Conservation (phyloP, 495 filamentous ascomycete genomes). For the Parmelia sp. region DNA sequence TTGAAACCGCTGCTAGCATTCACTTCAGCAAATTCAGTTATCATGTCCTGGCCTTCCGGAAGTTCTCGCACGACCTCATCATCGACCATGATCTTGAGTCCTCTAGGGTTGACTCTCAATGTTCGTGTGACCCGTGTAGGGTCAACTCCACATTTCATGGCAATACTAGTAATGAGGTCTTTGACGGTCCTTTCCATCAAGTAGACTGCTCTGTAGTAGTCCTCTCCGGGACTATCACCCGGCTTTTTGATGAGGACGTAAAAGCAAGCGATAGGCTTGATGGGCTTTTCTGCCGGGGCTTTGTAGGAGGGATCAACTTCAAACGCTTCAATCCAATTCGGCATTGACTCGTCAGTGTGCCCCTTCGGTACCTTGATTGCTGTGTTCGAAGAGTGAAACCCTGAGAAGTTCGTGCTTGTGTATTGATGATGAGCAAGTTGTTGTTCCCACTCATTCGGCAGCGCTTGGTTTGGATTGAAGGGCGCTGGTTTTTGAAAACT, state of each 20-base stretch:
- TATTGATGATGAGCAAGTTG: conserved; percentile 39
- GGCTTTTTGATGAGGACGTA: conserved; percentile 63
- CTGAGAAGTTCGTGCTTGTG: conserved; percentile 29
- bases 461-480: conserved; percentile 13
- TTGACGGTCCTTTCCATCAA: conserved; percentile 65
- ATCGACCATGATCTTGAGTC: conserved; percentile 79
- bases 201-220: conserved; percentile 82
- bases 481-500: conserved; percentile 14
- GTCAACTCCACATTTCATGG: conserved; percentile 73
- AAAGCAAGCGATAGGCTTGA: conserved; percentile 83
- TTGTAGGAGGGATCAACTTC: conserved; percentile 82
- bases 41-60: conserved; percentile 87
- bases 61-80: conserved; percentile 85
- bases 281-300: conserved; percentile 63
- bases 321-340: conserved; percentile 84
- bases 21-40: conserved; percentile 50
- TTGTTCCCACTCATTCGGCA: conserved; percentile 48
- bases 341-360: conserved; percentile 44
- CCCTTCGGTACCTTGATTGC: conserved; percentile 45
- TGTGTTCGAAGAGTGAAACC: conserved; percentile 24
- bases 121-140: conserved; percentile 59
- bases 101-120: conserved; percentile 61
- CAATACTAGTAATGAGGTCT: conserved; percentile 64
- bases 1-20: conserved; percentile 13
- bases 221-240: conserved; percentile 46